Conservation (phyloP, 2,329 filamentous ascomycete species). For the Fusarium dimerum region DNA sequence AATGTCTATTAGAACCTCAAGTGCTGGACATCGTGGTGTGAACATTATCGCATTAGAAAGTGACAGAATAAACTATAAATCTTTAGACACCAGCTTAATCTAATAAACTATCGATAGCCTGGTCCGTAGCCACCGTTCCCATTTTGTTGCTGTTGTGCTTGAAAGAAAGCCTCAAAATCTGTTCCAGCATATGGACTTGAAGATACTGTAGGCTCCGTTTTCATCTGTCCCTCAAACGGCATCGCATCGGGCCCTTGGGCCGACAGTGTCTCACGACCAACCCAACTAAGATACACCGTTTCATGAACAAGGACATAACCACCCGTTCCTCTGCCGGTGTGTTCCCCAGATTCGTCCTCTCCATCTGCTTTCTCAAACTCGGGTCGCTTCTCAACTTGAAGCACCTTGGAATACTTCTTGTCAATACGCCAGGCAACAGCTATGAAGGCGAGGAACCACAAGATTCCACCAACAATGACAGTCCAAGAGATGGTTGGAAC, state of each 20-base stretch:
- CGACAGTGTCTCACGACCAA: conserved; percentile 31
- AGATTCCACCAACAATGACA: conserved; percentile 28
- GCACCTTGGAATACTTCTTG: conserved; percentile 33
- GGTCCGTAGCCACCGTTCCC: conserved; percentile 15
- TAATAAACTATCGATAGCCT: conserved; percentile 11
- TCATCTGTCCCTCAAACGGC: conserved; percentile 5
- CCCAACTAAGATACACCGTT: conserved; percentile 39
- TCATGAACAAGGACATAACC: conserved; percentile 39
- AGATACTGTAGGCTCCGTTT: conserved; percentile 3
- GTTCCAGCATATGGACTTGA: conserved; percentile 23
- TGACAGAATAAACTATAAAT: not conserved
- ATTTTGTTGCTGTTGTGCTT: conserved; percentile 12
- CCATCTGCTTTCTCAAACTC: conserved; percentile 34
- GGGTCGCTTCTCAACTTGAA: conserved; percentile 36
- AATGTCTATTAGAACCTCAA: too few relatives aligned
- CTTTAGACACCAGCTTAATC: not conserved
- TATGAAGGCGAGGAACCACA: conserved; percentile 39
- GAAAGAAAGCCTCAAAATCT: conserved; percentile 26
- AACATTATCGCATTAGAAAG: too few relatives aligned
- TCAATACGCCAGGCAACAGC: conserved; percentile 31
- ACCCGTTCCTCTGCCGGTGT: conserved; percentile 15
- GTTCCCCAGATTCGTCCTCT: conserved; percentile 12
- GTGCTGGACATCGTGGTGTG: too few relatives aligned
- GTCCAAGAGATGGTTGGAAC: conserved; percentile 34
- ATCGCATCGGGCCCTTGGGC: conserved; percentile 10